Evolutionary conservation across 2,329 filamentous ascomycete genomes (phyloP).

Genomic region (Fusarium odoratissimum): DNA sequence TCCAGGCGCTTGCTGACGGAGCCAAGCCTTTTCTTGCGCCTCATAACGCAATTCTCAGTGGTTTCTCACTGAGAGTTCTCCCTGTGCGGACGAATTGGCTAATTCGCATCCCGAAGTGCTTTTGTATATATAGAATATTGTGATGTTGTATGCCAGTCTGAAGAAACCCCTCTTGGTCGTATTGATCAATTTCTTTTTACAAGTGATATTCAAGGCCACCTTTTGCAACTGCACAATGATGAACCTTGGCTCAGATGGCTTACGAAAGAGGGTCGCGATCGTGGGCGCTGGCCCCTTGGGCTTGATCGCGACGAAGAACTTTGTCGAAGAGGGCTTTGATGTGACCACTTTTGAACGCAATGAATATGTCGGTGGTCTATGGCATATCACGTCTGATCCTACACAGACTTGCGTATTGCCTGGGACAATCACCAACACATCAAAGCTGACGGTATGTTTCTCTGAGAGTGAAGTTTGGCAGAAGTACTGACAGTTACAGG

Average conservation of each 20-base stretch:
- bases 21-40: neutral
- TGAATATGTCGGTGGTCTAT: conserved; percentile 2
- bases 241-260: neutral
- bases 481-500: rapidly evolving
- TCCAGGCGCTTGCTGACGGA: neutral
- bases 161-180: neutral
- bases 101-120: neutral
- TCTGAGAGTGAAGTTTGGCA: neutral
- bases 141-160: neutral
- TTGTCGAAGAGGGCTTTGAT: conserved; percentile 4
- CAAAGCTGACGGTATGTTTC: neutral
- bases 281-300: conserved; percentile 1
- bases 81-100: neutral
- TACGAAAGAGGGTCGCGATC: neutral
- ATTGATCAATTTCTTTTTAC: neutral
- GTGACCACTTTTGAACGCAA: neutral
- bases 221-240: neutral
- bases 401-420: neutral
- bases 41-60: neutral
- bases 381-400: neutral
- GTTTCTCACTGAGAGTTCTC: neutral
- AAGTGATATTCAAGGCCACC: neutral
- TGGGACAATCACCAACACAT: rapidly evolving
- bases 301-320: neutral
- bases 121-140: neutral